Percentiles rank a stretch among this genome's conserved stretches.
Conservation (phyloP, 306 rosid species). For the Erythrophleum fordii region DNA sequence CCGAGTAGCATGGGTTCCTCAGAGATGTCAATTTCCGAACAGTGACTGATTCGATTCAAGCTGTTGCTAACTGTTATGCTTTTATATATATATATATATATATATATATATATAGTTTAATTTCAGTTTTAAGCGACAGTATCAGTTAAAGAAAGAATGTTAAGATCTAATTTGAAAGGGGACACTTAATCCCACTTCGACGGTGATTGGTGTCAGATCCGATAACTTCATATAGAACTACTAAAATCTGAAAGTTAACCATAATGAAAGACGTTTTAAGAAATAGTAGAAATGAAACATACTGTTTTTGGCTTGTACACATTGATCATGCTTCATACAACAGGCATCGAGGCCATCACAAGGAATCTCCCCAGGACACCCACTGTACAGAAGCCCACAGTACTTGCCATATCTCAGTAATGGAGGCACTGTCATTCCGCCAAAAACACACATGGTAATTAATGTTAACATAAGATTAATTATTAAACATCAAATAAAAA, state of each 20-base stretch:
- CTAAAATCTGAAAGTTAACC: not conserved
- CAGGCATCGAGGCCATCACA: conserved; percentile 96
- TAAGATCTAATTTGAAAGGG: conserved; percentile 24
- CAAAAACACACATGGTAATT: not conserved
- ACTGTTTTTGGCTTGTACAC: conserved; percentile 78
- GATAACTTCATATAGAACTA: not conserved
- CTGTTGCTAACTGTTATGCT: not conserved
- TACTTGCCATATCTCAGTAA: conserved; percentile 90
- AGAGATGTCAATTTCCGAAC: not conserved
- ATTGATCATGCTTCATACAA: conserved; percentile 88
- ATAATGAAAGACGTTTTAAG: not conserved
- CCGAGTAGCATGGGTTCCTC: not conserved
- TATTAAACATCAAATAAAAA: not conserved
- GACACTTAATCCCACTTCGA: not conserved
- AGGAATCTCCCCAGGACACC: conserved; percentile 93
- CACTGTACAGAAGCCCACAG: conserved; percentile 88
- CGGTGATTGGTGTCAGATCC: conserved; percentile 1
- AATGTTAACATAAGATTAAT: not conserved
- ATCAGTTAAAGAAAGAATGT: not conserved
- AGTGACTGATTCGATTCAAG: not conserved
- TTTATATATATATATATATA: not conserved
- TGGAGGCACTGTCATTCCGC: conserved; percentile 70
- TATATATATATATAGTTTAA: no score
- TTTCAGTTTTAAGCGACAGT: not conserved
- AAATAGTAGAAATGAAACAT: conserved; percentile 41